These are phyloP conservation scores for Iberis pinnata DNA, from an alignment of 345 rosid species.

Conservation along the genomic window DNA sequence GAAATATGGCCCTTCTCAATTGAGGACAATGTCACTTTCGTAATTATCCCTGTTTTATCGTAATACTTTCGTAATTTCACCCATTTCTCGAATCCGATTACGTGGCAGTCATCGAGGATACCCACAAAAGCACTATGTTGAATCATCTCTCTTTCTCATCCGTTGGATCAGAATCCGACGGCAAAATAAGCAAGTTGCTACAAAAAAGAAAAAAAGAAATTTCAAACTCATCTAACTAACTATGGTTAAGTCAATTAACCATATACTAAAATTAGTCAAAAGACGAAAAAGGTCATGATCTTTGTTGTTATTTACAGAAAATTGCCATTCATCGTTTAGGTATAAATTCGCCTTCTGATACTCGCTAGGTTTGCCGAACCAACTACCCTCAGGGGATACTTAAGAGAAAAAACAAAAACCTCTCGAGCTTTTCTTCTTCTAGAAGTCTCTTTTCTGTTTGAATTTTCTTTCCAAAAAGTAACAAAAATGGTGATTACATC, in stretches of 20 bases:
- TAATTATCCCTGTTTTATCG: no score
- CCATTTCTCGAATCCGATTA: conserved; percentile 28
- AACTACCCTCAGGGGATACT: conserved; percentile 35
- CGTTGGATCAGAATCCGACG: conserved; percentile 45
- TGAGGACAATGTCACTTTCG: no score
- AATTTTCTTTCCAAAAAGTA: background rate
- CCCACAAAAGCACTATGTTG: conserved; percentile 24
- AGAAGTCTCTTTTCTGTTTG: background rate
- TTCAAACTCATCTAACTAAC: conserved; percentile 17
- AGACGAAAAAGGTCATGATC: conserved; percentile 16
- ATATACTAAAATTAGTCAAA: background rate
- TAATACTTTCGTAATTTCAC: background rate
- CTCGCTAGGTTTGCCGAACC: conserved; percentile 74
- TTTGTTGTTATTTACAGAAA: background rate
- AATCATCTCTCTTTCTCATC: conserved; percentile 18
- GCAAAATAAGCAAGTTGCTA: conserved; percentile 23
- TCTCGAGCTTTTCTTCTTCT: background rate
- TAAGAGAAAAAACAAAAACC: conserved; percentile 1
- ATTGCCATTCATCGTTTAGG: conserved; percentile 24
- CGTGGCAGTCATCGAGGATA: conserved; percentile 36
- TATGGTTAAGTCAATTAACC: conserved; percentile 29
- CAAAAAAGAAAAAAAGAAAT: background rate
- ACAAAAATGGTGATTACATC: conserved; percentile 40
- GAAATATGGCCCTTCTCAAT: no score
- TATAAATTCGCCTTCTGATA: conserved; percentile 50